phyloP scores from a whole-genome alignment of 2,329 filamentous ascomycete species.

The Ophiosphaerella herpotricha region DNA sequence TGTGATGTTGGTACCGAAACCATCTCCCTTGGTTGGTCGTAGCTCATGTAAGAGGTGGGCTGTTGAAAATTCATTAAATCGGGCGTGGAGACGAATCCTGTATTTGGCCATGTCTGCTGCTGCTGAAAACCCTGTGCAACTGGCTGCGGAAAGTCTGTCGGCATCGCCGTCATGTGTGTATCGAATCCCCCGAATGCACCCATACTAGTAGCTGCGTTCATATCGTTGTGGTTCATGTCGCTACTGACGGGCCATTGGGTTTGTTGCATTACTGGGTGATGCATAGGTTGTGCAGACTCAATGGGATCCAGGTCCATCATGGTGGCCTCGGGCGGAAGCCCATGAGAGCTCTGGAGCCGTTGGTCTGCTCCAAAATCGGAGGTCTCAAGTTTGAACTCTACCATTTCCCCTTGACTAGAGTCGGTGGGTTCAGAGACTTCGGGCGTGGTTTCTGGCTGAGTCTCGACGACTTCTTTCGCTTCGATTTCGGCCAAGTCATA shows the following conservation, averaged over 20 bases:
- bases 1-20: slow-evolving; percentile 41
- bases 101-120: slow-evolving; percentile 37
- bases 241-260: slow-evolving; percentile 42
- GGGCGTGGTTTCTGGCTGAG: slow-evolving; percentile 25
- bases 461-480: slow-evolving; percentile 31
- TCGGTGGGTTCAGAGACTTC: slow-evolving; percentile 32
- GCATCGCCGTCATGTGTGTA: slow-evolving; percentile 36
- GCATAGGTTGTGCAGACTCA: slow-evolving; percentile 37
- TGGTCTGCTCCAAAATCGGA: slow-evolving; percentile 36
- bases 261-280: slow-evolving; percentile 34
- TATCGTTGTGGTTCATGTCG: slow-evolving; percentile 35
- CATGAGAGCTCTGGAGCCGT: slow-evolving; percentile 37
- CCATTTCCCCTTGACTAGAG: slow-evolving; percentile 34
- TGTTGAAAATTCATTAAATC: slow-evolving; percentile 42
- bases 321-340: slow-evolving; percentile 32
- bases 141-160: slow-evolving; percentile 38
- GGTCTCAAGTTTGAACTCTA: slow-evolving; percentile 43
- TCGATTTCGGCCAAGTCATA: slow-evolving; percentile 57
- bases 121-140: slow-evolving; percentile 38
- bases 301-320: slow-evolving; percentile 45
- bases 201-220: slow-evolving; percentile 37
- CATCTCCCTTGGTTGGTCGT: slow-evolving; percentile 38
- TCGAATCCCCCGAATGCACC: slow-evolving; percentile 35
- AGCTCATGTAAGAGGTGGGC: slow-evolving; percentile 36
- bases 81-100: slow-evolving; percentile 42